Percentiles rank a stretch among this genome's conserved stretches.
phyloP scores from a whole-genome alignment of 371 early-diverging fungal genomes.

The Mortierella sp. region DNA sequence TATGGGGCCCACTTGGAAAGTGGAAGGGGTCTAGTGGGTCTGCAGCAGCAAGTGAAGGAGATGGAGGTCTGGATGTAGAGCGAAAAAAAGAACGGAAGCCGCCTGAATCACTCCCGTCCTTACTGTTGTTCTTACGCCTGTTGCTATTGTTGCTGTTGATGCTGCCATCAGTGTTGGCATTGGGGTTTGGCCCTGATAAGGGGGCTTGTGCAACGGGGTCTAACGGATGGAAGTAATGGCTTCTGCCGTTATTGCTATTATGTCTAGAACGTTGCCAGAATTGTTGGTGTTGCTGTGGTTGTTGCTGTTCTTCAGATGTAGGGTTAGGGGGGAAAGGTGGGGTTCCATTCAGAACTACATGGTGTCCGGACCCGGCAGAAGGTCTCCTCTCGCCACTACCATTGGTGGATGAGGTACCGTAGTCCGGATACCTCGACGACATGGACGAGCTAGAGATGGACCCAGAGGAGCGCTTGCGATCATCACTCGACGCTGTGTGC shows the following conservation, averaged over 20 bases:
- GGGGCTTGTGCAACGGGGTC: conserved; percentile 25
- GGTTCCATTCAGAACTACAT: neutral
- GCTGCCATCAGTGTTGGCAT: conserved; percentile 2
- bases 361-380: conserved; percentile 20
- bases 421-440: conserved; percentile 16
- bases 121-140: conserved; percentile 26
- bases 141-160: conserved; percentile 4
- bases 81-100: conserved; percentile 45
- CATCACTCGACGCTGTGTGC: conserved; percentile 14
- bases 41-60: conserved; percentile 18
- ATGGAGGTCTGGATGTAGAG: conserved; percentile 48
- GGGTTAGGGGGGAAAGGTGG: conserved; percentile 5
- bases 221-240: conserved; percentile 18
- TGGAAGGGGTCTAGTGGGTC: conserved; percentile 16
- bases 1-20: conserved; percentile 14
- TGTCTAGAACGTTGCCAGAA: conserved; percentile 13
- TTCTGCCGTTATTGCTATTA: conserved; percentile 29
- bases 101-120: conserved; percentile 27
- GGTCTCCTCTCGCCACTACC: conserved; percentile 22
- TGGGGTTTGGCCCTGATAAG: conserved; percentile 9
- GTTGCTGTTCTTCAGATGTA: conserved; percentile 10
- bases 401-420: neutral
- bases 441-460: conserved; percentile 12
- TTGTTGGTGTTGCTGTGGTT: conserved; percentile 12
- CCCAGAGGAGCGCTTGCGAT: conserved; percentile 27